phyloP scores from a whole-genome alignment of 345 rosid species.

The Salix arbutifolia region DNA sequence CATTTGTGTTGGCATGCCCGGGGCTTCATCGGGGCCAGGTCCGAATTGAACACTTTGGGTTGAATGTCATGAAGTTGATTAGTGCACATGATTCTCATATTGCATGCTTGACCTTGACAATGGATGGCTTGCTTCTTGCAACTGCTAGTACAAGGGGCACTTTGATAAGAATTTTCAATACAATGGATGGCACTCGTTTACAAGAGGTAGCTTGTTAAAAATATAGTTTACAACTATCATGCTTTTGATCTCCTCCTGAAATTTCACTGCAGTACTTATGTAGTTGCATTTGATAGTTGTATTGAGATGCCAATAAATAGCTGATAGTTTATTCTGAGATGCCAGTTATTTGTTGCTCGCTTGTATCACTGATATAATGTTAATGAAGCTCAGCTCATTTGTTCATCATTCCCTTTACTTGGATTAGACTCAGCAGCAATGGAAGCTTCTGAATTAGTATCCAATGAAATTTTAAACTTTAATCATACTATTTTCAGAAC shows the following conservation, averaged over 20 bases:
- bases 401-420: no score
- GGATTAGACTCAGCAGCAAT: no score
- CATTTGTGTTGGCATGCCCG: constrained; percentile 82
- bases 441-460: no score
- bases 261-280: not conserved
- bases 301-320: no score
- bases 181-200: constrained; percentile 80
- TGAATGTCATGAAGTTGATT: constrained; percentile 62
- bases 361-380: no score
- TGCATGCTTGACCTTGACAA: constrained; percentile 74
- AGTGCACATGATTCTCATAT: constrained; percentile 76
- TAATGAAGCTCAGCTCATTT: no score
- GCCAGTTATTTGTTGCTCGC: not conserved
- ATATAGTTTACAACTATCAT: not conserved
- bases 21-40: constrained; percentile 81
- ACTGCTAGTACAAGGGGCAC: constrained; percentile 92
- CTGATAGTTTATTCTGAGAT: no score
- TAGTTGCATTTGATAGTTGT: not conserved
- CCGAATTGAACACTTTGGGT: constrained; percentile 75
- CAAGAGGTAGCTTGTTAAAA: constrained; percentile 58
- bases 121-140: constrained; percentile 88
- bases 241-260: not conserved
- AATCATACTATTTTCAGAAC: no score
- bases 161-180: constrained; percentile 83
- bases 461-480: no score